Percentiles rank a stretch among this genome's conserved stretches.
phyloP scores from a whole-genome alignment of 768 basidiomycete species.

The Rhizopogon vinicolor region DNA sequence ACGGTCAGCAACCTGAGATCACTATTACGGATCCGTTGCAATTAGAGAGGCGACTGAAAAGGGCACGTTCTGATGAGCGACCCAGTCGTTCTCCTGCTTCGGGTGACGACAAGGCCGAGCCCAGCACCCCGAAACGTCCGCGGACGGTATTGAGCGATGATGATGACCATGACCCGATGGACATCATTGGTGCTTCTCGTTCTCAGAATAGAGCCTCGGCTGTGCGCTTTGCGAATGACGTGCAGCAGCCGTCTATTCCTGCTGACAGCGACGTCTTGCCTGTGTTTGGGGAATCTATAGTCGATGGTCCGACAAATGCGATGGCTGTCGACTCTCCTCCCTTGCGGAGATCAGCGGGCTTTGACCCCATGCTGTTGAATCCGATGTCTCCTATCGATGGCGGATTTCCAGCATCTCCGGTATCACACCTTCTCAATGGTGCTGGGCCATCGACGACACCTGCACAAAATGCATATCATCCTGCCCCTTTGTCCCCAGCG shows the following conservation, averaged over 20 bases:
- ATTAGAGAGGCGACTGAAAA: slow-evolving; percentile 71
- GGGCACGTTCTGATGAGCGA: slow-evolving; percentile 58
- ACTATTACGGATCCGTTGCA: slow-evolving; percentile 70
- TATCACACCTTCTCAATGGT: slow-evolving; percentile 24
- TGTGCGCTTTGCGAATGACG: slow-evolving; percentile 50
- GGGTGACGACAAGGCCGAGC: slow-evolving; percentile 40
- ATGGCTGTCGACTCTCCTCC: slow-evolving; percentile 36
- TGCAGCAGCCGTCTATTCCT: slow-evolving; percentile 5
- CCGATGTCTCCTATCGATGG: slow-evolving; percentile 35
- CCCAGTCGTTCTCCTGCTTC: slow-evolving; percentile 42
- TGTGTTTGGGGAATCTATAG: neutral
- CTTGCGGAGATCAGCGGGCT: slow-evolving; percentile 35
- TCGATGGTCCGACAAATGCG: slow-evolving; percentile 6
- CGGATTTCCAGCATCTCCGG: slow-evolving; percentile 13
- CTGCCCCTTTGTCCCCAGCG: neutral
- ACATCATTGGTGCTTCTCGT: slow-evolving; percentile 25
- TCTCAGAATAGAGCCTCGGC: slow-evolving; percentile 26
- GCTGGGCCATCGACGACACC: neutral
- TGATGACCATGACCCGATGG: slow-evolving; percentile 47
- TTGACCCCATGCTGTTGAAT: slow-evolving; percentile 51
- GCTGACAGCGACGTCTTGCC: neutral
- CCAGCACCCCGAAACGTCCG: slow-evolving; percentile 45
- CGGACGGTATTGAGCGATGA: slow-evolving; percentile 41
- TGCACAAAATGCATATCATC: neutral
- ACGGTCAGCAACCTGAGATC: slow-evolving; percentile 68